These are phyloP conservation scores for Kurtzmaniella quercitrusa DNA, from an alignment of 1,139 yeast species.

Conservation along the genomic window DNA sequence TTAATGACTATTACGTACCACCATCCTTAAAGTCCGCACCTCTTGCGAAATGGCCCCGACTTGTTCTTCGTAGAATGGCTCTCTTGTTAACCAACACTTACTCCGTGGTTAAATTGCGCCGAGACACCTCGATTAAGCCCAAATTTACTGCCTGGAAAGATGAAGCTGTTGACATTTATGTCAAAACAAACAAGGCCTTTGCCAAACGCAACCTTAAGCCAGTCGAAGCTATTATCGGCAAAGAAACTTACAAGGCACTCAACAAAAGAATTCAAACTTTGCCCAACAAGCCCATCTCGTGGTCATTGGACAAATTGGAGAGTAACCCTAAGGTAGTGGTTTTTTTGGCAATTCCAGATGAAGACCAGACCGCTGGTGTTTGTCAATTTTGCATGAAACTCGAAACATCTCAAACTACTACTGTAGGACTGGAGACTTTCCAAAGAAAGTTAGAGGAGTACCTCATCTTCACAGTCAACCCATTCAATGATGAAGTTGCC, in stretches of 20 bases:
- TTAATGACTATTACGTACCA: constrained; percentile 37
- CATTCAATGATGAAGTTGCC: constrained; percentile 59
- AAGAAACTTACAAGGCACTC: constrained; percentile 29
- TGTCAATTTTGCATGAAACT: constrained; percentile 77
- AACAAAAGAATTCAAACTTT: constrained; percentile 32
- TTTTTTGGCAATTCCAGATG: constrained; percentile 59
- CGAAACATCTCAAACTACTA: constrained; percentile 67
- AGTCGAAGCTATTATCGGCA: constrained; percentile 34
- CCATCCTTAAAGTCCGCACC: constrained; percentile 32
- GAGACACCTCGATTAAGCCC: constrained; percentile 36
- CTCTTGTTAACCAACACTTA: constrained; percentile 42
- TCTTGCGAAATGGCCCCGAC: constrained; percentile 34
- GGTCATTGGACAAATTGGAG: constrained; percentile 74
- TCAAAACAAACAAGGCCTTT: constrained; percentile 40
- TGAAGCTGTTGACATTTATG: constrained; percentile 38
- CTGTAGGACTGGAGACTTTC: constrained; percentile 19
- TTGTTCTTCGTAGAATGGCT: constrained; percentile 37
- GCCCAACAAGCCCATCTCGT: constrained; percentile 60
- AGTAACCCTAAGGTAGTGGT: constrained; percentile 68
- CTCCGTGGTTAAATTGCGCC: constrained; percentile 36
- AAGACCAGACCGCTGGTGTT: constrained; percentile 61
- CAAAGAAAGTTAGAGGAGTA: constrained; percentile 69
- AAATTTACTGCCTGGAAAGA: constrained; percentile 45
- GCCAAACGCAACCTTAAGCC: constrained; percentile 28
- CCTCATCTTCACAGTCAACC: constrained; percentile 72